Evolutionary conservation across 202 grass and related monocot genomes (phyloP), one percentile per base, ranked within the genome.

Genomic region (Schoenoplectus triqueter): DNA sequence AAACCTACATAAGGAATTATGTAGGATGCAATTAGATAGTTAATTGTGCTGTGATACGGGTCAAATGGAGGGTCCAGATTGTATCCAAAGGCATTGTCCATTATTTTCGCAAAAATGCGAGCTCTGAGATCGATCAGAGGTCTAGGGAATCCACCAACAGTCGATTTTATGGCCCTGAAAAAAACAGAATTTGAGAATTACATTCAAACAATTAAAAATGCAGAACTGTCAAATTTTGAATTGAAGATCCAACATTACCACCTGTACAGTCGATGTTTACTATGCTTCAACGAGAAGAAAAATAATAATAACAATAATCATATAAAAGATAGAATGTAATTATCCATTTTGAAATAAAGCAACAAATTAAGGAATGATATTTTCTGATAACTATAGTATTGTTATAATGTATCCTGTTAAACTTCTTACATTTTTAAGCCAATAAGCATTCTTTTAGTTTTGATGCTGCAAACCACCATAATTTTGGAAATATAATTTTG

Each of bases 11-110:
- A 91, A 2, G 94, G 94, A 31, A 97, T 81, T 57, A 92, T 55
- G 90, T 97, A 97, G 89, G 90, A 97, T 11, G 92, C 94, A 48
- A 97, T 86, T 18, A 97, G 84, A 92, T 89, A 97, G 87, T 91
- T 94, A 87, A 94, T 54, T 13, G 54, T 73, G 73, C 55, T 20
- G 44, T 67, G 66, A 87, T 94, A 97, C 0, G 94, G 83, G 78
- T 97, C 81, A 78, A 97, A 94, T 0, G 92, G 88, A 64, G 94
- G 94, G 77, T 94, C 73, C 17, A 97, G 92, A 15, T 59, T 89
- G n/a, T 10, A 82, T 0, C 92, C 92, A 55, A 94, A 84, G 15
- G 92, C 92, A 54, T 87, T 85, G 77, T 97, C 87, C 87, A 97
- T 97, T 45, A 94, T 48, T 85, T 79, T 76, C 0, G 88, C 90